Evolutionary conservation across 257 asterid genomes (phyloP).

Genomic region (Anisodus acutangulus): DNA sequence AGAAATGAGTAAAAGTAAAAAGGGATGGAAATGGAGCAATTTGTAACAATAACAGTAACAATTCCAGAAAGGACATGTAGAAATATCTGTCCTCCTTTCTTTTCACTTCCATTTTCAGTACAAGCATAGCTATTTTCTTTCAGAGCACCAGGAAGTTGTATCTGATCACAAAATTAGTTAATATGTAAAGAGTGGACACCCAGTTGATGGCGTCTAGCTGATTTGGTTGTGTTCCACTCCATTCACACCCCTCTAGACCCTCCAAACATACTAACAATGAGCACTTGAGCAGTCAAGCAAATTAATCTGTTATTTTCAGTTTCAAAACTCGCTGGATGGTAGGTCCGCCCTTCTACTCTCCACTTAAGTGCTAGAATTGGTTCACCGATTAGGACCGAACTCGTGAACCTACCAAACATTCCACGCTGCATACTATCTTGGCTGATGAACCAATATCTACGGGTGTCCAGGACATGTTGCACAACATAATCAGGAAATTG

Average conservation of each 20-base stretch:
- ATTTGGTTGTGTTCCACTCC: background rate
- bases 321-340: no score
- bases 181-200: slow-evolving; percentile 3
- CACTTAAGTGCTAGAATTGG: no score
- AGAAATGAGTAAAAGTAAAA: background rate
- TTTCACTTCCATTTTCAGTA: background rate
- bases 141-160: background rate
- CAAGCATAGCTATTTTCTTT: slow-evolving; percentile 3
- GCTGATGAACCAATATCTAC: background rate
- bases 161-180: background rate
- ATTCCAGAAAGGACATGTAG: background rate
- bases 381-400: no score
- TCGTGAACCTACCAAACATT: background rate
- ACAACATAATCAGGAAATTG: no score
- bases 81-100: background rate
- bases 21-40: background rate
- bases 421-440: background rate
- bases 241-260: background rate
- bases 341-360: background rate
- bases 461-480: no score
- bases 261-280: background rate
- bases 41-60: background rate
- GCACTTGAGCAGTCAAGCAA: no score
- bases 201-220: background rate
- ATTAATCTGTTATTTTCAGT: no score